phyloP scores from a whole-genome alignment of 768 basidiomycete genomes.

The Auriscalpium microsporum region DNA sequence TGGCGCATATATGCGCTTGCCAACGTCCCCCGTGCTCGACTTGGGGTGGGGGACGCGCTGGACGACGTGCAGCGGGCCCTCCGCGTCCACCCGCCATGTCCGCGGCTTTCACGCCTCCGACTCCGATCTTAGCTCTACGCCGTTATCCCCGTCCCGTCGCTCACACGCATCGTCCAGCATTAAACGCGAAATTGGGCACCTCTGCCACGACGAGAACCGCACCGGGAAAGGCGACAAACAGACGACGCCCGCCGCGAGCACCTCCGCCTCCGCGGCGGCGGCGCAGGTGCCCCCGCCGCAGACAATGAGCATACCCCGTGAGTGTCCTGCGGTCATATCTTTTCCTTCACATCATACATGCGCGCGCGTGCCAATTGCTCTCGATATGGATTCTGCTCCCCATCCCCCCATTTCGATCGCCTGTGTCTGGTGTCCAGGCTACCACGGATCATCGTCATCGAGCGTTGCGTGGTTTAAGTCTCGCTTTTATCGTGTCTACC shows the following conservation, averaged over 20 bases:
- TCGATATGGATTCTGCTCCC: neutral
- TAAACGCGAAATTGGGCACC: slow-evolving; percentile 92
- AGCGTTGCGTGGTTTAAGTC: too few relatives aligned
- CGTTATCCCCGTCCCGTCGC: slow-evolving; percentile 4
- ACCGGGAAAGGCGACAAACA: slow-evolving; percentile 35
- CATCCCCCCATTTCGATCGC: too few relatives aligned
- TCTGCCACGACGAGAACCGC: slow-evolving; percentile 83
- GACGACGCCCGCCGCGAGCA: slow-evolving; percentile 20
- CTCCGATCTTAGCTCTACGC: too few relatives aligned
- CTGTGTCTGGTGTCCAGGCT: too few relatives aligned
- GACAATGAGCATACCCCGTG: neutral
- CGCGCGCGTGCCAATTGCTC: slow-evolving; percentile 19
- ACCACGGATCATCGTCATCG: too few relatives aligned
- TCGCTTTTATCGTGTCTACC: too few relatives aligned
- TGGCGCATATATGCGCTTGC: too few relatives aligned
- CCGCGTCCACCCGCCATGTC: neutral
- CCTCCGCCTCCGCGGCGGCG: slow-evolving; percentile 16
- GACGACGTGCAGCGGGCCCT: slow-evolving; percentile 2
- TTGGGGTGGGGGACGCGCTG: slow-evolving; percentile 1
- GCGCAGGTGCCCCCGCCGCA: neutral
- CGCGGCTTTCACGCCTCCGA: neutral
- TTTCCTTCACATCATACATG: neutral
- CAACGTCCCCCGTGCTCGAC: slow-evolving; percentile 1
- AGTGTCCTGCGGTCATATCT: neutral
- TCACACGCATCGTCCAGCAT: slow-evolving; percentile 43